Base-by-base conservation (phyloP, 1,284 basidiomycete genomes). In the Thecaphora thlaspeos region DNA sequence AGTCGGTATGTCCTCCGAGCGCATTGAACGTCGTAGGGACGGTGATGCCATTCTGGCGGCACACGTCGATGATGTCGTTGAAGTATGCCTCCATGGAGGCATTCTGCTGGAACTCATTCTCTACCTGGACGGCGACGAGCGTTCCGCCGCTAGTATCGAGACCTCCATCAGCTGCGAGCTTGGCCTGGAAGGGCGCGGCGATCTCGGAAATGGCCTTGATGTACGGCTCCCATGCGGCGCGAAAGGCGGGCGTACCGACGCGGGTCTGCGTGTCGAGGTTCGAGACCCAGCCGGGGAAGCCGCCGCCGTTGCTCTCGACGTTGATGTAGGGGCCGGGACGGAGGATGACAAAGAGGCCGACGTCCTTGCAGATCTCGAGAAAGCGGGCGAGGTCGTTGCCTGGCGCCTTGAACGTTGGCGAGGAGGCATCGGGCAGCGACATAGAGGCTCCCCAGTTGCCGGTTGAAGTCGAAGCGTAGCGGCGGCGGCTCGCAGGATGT, bases 251-350 rank as follows among this genome's bases (percentile, higher is more conserved):
- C 5, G 82, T 84, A 61, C 87, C 87, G 10, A 75, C 88, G 9
- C 89, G 82, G 19, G 90, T 80, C 39, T 80, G 80, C 2, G 86
- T 86, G 4, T 84, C 82, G 15, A 88, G 83, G 66, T 86, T 82
- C 12, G 84, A 82, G 15, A 84, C 81, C 89, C 88, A 90, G 56
- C 88, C 87, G 0, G 88, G 83, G 55, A 89, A 84, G 2, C 88
- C 88, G 19, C 88, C 88, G 30, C 48, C 50, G 1, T 86, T 86
- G 0, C 87, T 88, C 76, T 91, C 89, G 0, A 87, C 75, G 40
- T 78, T 76, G 79, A 89, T 89, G 73, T 89, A 86, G 0, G 78
- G 80, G 2, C 82, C 80, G 48, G 87, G 87, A 40, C 87, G 81
- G 46, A 86, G 79, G 43, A 87, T 83, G 39, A 88, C 80, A 80